Evolutionary conservation across 495 filamentous ascomycete species (phyloP), one percentile per base, ranked within the genome.

Genomic region (Lasiosphaeris hirsuta): DNA sequence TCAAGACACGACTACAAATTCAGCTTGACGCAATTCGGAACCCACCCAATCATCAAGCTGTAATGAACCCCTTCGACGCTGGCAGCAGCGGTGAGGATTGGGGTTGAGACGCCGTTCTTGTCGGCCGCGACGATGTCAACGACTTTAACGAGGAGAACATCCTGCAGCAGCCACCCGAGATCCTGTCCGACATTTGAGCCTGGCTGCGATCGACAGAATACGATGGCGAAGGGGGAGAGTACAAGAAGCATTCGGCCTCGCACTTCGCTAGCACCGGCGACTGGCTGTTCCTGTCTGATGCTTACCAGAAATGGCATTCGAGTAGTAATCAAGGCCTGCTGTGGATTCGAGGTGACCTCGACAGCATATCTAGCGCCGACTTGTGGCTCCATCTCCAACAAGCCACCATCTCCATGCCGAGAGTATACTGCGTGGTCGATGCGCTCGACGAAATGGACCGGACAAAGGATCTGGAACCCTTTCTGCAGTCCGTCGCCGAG

Each of bases 351-450:
- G 80, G 70, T n/a, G 34, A 34, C 4, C 33, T 72, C 1, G 57
- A 67, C 5, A 61, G 59, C 9, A 10, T 69, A 8, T 23, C 53
- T 30, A 58, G 39, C 38, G 48, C 58, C 36, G 61, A 58, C 10
- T 36, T 69, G 1, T 69, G 67, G 63, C 44, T 8, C 13, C 48
- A 64, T 34, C 48, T 71, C 18, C 37, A 66, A 54, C 42, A 56
- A 10, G 74, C 69, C 0, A 39, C 77, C 8, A 33, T 53, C 11
- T 39, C 50, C 30, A 36, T 77, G n/a, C 57, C 65, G 17, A 69
- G 65, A 43, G 74, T 70, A 4, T 80, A 77, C 53, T 74, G 69
- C 48, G 67, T 83, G 35, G 70, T 64, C 0, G 80, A 83, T 59
- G 80, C 78, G 9, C 64, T 81, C 17, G 80, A 81, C 9, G 64